A percentile compares a stretch with the other conserved stretches of the same genome.
Conservation (phyloP, 306 rosid species). For the barrel medic (Medicago truncatula) region DNA sequence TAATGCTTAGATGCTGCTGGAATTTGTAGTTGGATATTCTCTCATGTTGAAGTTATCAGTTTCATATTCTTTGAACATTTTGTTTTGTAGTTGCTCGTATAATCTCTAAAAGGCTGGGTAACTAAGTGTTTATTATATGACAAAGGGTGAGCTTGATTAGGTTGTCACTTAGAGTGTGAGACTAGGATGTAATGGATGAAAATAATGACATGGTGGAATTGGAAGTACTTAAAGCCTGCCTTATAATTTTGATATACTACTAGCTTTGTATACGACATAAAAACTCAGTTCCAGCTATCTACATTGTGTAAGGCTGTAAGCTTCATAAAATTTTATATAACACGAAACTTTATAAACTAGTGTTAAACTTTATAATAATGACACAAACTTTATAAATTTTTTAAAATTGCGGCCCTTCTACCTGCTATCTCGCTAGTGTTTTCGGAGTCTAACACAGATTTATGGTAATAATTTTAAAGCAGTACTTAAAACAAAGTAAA, state of each 20-base stretch:
- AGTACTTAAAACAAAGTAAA: neutral
- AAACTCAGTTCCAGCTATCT: too few species aligned
- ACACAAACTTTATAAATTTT: too few species aligned
- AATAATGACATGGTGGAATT: slow-evolving; percentile 28
- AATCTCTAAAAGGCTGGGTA: neutral
- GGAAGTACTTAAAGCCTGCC: neutral
- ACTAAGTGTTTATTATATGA: neutral
- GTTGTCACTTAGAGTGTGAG: neutral
- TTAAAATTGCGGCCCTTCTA: too few species aligned
- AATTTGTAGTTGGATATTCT: slow-evolving; percentile 18
- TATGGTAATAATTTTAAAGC: neutral
- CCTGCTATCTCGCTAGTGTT: too few species aligned
- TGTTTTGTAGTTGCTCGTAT: slow-evolving; percentile 4
- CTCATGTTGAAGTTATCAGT: neutral
- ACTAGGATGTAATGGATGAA: slow-evolving; percentile 29
- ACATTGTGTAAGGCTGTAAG: too few species aligned
- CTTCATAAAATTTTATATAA: too few species aligned
- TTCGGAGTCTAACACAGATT: too few species aligned
- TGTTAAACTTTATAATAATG: too few species aligned
- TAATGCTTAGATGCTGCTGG: neutral
- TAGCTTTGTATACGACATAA: too few species aligned
- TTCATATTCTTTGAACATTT: slow-evolving; percentile 24
- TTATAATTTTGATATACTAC: neutral
- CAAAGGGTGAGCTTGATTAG: slow-evolving; percentile 2
- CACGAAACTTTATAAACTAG: too few species aligned